A percentile compares a stretch with the other conserved stretches of the same genome.
These are phyloP conservation scores for Aspergillus sp. DNA, from an alignment of 2,329 filamentous ascomycete genomes.

Conservation along the genomic window DNA sequence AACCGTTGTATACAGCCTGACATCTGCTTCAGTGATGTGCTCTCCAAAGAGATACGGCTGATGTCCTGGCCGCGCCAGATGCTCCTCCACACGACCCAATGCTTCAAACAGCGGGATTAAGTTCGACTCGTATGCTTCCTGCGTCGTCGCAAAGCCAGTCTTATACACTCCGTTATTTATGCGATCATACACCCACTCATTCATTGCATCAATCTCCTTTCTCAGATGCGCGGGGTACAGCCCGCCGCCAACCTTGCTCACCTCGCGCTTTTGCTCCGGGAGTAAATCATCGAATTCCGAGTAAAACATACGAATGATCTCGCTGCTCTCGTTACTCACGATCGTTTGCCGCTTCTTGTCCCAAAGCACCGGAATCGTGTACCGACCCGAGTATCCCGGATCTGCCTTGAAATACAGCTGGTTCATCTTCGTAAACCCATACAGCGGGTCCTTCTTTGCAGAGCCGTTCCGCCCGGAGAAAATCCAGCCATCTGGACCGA, in stretches of 20 bases:
- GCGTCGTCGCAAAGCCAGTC: slow-evolving; percentile 73
- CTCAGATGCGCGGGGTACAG: slow-evolving; percentile 66
- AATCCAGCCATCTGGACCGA: slow-evolving; percentile 64
- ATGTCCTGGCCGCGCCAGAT: slow-evolving; percentile 53
- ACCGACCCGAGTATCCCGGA: slow-evolving; percentile 68
- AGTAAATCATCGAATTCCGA: slow-evolving; percentile 70
- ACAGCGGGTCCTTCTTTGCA: slow-evolving; percentile 64
- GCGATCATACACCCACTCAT: slow-evolving; percentile 71
- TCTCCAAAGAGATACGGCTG: slow-evolving; percentile 72
- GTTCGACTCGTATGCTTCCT: slow-evolving; percentile 73
- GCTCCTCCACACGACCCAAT: slow-evolving; percentile 70
- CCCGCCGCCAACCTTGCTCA: slow-evolving; percentile 51
- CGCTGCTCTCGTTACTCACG: slow-evolving; percentile 83
- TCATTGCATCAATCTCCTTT: slow-evolving; percentile 68
- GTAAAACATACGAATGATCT: slow-evolving; percentile 84
- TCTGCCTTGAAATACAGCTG: slow-evolving; percentile 74
- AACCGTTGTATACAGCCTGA: slow-evolving; percentile 68
- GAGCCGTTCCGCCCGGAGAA: slow-evolving; percentile 66
- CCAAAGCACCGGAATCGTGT: slow-evolving; percentile 80
- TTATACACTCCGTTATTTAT: slow-evolving; percentile 59
- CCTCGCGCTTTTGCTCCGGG: slow-evolving; percentile 57
- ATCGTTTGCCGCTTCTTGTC: slow-evolving; percentile 73
- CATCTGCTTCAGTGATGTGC: slow-evolving; percentile 73
- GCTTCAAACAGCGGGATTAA: slow-evolving; percentile 68
- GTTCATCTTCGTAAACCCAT: slow-evolving; percentile 69